Percentiles rank a stretch among this genome's conserved stretches.
Evolutionary conservation across 768 basidiomycete genomes (phyloP).

Genomic region (Russula ochroleuca): DNA sequence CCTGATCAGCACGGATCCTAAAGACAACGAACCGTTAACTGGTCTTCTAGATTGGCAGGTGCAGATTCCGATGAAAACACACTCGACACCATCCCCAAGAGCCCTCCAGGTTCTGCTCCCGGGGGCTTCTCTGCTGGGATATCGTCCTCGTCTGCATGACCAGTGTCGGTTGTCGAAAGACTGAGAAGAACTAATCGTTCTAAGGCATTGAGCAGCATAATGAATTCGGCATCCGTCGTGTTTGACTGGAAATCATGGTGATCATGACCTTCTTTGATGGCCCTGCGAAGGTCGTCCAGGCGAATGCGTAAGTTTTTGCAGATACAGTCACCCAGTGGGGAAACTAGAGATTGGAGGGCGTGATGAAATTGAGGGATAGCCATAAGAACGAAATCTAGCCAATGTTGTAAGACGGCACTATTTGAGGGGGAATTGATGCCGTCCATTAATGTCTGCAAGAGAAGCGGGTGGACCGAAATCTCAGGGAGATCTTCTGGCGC

Average conservation of each 20-base stretch:
- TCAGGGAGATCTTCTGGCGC: slow-evolving; percentile 36
- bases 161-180: slow-evolving; percentile 50
- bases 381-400: slow-evolving; percentile 95
- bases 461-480: slow-evolving; percentile 61
- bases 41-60: slow-evolving; percentile 47
- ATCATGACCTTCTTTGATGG: slow-evolving; percentile 30
- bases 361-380: slow-evolving; percentile 83
- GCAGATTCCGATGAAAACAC: slow-evolving; percentile 78
- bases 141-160: slow-evolving; percentile 54
- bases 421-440: slow-evolving; percentile 69
- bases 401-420: slow-evolving; percentile 83
- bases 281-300: slow-evolving; percentile 46
- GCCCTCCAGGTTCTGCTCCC: slow-evolving; percentile 51
- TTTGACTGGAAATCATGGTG: slow-evolving; percentile 44
- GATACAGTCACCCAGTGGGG: slow-evolving; percentile 75
- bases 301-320: slow-evolving; percentile 61
- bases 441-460: slow-evolving; percentile 76
- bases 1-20: neutral
- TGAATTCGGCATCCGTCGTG: slow-evolving; percentile 75
- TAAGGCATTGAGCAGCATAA: slow-evolving; percentile 77
- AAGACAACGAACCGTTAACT: slow-evolving; percentile 47
- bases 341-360: slow-evolving; percentile 57
- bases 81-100: slow-evolving; percentile 86
- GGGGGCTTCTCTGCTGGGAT: slow-evolving; percentile 47
- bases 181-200: slow-evolving; percentile 79